Percentiles rank a stretch among this genome's conserved stretches.
These are phyloP conservation scores for Cyclotella choctawhatcheeana DNA, from an alignment of 108 stramenopile species.

Conservation along the genomic window DNA sequence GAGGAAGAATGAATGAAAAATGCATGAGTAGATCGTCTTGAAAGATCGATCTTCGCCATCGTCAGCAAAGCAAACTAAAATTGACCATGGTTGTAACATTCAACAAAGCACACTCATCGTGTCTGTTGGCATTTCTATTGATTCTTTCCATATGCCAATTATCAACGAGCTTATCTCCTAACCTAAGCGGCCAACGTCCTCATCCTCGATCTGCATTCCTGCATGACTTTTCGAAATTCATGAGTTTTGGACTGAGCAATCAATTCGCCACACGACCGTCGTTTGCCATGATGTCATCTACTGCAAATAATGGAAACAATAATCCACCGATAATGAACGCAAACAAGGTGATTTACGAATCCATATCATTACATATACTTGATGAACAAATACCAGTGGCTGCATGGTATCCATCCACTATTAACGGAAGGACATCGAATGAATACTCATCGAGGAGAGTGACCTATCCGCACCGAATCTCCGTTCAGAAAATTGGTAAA, in stretches of 20 bases:
- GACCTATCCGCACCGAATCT: constrained; percentile 69
- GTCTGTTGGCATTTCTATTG: background rate
- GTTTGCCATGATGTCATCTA: background rate
- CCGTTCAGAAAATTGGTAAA: constrained; percentile 69
- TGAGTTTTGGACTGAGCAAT: constrained; percentile 6
- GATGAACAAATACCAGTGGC: constrained; percentile 15
- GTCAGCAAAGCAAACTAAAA: no score
- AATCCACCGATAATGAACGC: background rate
- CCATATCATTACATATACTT: constrained; percentile 7
- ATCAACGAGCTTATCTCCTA: background rate
- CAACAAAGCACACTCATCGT: background rate
- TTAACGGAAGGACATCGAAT: background rate
- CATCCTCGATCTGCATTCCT: constrained; percentile 8
- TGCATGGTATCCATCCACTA: constrained; percentile 15
- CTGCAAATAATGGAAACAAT: background rate
- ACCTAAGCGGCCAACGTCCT: background rate
- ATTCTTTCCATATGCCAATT: background rate
- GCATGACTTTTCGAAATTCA: background rate
- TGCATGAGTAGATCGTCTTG: no score
- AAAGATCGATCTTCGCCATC: no score
- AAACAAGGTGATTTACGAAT: constrained; percentile 12
- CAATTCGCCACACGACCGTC: background rate
- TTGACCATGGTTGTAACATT: no score
- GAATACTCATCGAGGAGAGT: background rate
- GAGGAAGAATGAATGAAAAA: no score